A percentile compares a stretch with the other conserved stretches of the same genome.
phyloP scores from a whole-genome alignment of 257 asterid genomes.

The Cruciata laevipes region DNA sequence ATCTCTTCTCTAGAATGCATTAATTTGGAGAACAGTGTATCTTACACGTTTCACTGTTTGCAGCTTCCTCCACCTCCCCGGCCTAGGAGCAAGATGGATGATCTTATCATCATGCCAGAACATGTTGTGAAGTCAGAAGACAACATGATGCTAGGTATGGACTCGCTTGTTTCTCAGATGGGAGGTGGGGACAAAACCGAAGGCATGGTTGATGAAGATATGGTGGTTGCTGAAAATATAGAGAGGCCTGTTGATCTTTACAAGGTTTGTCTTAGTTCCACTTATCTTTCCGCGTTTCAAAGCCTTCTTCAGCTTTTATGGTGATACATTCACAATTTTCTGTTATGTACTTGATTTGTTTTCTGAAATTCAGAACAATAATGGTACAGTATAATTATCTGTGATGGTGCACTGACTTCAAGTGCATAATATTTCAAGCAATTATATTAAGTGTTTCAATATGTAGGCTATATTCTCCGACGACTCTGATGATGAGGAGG shows the following conservation, averaged over 20 bases:
- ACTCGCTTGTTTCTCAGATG: conserved; percentile 25
- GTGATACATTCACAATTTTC: not conserved
- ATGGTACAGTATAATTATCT: not conserved
- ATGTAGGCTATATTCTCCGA: conserved; percentile 88
- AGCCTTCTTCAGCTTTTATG: not conserved
- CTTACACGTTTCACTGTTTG: conserved; percentile 12
- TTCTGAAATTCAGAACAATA: not conserved
- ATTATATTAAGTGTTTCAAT: not conserved
- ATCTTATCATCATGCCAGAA: conserved; percentile 71
- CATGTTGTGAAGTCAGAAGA: conserved; percentile 38
- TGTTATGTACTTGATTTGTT: not conserved
- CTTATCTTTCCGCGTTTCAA: not conserved
- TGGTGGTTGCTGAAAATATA: conserved; percentile 53
- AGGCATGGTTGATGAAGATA: conserved; percentile 34
- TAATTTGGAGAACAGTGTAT: not conserved
- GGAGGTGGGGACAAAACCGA: conserved; percentile 23
- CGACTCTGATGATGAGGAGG: conserved; percentile 77
- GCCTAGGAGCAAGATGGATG: conserved; percentile 77
- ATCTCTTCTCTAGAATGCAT: not conserved
- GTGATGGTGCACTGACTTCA: not conserved
- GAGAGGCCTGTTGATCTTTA: conserved; percentile 95
- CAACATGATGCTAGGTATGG: conserved; percentile 14
- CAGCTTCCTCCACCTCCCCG: conserved; percentile 95
- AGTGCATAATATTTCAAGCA: not conserved
- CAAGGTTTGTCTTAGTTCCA: conserved; percentile 45